Percentiles rank a stretch among this genome's conserved stretches.
These are phyloP conservation scores for Quercus bicolor DNA, from an alignment of 306 rosid genomes.

Conservation along the genomic window DNA sequence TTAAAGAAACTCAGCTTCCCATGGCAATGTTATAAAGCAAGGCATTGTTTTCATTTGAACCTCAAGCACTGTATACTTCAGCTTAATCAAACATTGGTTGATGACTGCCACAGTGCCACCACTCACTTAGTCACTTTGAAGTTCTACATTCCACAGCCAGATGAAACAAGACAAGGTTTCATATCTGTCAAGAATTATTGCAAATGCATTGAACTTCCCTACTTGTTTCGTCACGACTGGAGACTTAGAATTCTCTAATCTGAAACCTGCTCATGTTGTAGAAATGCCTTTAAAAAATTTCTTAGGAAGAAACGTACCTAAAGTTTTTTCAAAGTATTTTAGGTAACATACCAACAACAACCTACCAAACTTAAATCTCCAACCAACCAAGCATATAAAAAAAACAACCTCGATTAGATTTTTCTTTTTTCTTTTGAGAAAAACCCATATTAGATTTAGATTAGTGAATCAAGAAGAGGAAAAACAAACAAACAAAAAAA, in stretches of 20 bases:
- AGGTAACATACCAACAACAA: too few relatives aligned
- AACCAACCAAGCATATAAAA: too few relatives aligned
- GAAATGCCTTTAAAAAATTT: too few relatives aligned
- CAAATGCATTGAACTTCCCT: not conserved
- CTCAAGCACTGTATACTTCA: not conserved
- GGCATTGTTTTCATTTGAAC: not conserved
- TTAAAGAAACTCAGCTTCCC: not conserved
- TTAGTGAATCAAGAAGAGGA: too few relatives aligned
- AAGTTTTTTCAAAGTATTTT: constrained; percentile 56
- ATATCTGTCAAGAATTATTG: not conserved
- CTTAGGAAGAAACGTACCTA: constrained; percentile 37
- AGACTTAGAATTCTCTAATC: not conserved
- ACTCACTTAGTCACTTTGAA: not conserved
- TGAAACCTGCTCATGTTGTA: not conserved
- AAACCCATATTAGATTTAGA: too few relatives aligned
- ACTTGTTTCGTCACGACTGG: not conserved
- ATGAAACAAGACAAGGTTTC: not conserved
- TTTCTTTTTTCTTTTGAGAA: too few relatives aligned
- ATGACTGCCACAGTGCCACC: not conserved
- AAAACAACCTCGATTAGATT: too few relatives aligned
- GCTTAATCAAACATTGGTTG: not conserved
- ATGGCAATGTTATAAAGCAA: not conserved
- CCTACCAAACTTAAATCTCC: too few relatives aligned
- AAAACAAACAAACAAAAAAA: too few relatives aligned
- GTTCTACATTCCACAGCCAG: not conserved